Conservation (phyloP, 495 filamentous ascomycete genomes). For the Penicillium paxilli region DNA sequence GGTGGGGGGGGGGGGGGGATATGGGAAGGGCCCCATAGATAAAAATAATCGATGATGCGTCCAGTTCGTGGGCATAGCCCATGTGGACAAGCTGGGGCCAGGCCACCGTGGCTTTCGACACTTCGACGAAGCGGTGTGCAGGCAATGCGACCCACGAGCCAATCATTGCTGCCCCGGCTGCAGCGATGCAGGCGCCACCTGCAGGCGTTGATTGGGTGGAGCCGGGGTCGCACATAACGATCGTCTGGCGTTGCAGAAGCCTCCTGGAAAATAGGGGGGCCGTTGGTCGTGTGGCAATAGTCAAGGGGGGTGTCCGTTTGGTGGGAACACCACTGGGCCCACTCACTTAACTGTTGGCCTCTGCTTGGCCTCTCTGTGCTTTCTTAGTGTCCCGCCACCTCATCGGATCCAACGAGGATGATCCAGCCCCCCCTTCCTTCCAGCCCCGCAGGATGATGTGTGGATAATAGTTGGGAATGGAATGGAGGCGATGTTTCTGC, state of each 20-base stretch:
- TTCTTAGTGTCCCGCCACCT: conserved; percentile 9
- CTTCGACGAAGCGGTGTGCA: conserved; percentile 13
- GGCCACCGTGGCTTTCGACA: conserved; percentile 12
- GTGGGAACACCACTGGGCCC: not conserved
- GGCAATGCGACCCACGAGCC: conserved; percentile 4
- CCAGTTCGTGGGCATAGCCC: conserved; percentile 9
- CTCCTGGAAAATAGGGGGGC: not conserved
- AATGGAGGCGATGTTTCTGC: not conserved
- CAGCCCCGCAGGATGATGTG: conserved; percentile 10
- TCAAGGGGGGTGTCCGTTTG: not conserved
- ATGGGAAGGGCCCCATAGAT: conserved; percentile 5
- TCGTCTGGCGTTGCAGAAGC: conserved; percentile 7
- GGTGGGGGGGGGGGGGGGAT: not conserved
- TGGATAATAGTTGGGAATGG: conserved; percentile 3
- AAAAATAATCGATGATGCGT: conserved; percentile 26
- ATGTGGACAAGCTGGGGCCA: conserved; percentile 11
- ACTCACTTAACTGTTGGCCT: no score
- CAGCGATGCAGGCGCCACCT: conserved; percentile 20
- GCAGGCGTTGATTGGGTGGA: conserved; percentile 10
- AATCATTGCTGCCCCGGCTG: conserved; percentile 10
- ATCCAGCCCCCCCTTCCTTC: conserved; percentile 2
- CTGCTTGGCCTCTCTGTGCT: not conserved
- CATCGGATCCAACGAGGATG: conserved; percentile 5
- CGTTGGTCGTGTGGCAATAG: conserved; percentile 9
- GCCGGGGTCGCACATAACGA: conserved; percentile 8